These are phyloP conservation scores for Backusella macrospora DNA, from an alignment of 192 early-diverging fungal species.

Conservation along the genomic window DNA sequence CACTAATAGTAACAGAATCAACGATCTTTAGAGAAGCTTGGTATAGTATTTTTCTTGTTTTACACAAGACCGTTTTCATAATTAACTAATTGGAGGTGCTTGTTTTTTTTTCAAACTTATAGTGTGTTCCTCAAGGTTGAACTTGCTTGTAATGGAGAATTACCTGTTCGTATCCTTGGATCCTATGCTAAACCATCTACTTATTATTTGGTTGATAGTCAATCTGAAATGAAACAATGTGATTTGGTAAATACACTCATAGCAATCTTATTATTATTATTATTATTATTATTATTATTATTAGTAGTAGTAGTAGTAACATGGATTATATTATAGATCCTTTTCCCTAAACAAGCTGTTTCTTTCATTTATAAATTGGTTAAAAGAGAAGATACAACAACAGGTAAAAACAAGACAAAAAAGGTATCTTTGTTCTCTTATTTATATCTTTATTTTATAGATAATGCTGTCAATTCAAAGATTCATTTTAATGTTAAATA, in stretches of 20 bases:
- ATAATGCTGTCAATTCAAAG: constrained; percentile 33
- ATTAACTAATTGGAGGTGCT: constrained; percentile 11
- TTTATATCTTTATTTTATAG: background rate
- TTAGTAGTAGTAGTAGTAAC: no score
- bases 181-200: constrained; percentile 48
- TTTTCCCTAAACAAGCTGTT: constrained; percentile 57
- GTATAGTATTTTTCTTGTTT: constrained; percentile 31
- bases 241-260: constrained; percentile 37
- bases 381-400: constrained; percentile 32
- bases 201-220: constrained; percentile 44
- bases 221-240: constrained; percentile 34
- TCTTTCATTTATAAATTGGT: constrained; percentile 61
- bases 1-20: constrained; percentile 56
- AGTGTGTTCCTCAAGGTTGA: constrained; percentile 53
- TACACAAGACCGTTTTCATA: background rate
- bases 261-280: background rate
- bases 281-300: background rate
- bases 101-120: constrained; percentile 7
- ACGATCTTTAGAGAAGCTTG: constrained; percentile 58
- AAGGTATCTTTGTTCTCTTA: background rate
- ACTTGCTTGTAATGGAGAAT: constrained; percentile 48
- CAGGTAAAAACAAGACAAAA: constrained; percentile 44
- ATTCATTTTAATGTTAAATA: constrained; percentile 58
- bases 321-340: constrained; percentile 50
- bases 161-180: constrained; percentile 54